Evolutionary conservation across 2,329 filamentous ascomycete genomes (phyloP).

Genomic region (Fusarium sp.): DNA sequence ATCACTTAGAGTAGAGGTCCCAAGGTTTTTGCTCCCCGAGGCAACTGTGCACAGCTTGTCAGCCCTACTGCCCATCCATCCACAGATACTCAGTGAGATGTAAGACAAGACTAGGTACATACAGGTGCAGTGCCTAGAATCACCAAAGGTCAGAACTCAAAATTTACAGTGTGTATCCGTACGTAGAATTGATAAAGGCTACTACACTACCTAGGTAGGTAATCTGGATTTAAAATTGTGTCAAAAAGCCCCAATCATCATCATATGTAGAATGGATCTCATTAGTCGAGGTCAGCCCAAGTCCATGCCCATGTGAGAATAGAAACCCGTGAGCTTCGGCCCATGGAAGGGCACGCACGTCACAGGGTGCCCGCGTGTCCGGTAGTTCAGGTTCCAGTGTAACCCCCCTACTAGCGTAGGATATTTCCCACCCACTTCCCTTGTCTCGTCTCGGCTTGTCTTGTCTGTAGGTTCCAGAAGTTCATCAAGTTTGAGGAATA

Average conservation of each 20-base stretch:
- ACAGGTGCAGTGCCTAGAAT: not conserved
- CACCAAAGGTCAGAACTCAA: not conserved
- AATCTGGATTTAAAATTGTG: not conserved
- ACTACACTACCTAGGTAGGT: not conserved
- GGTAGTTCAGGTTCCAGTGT: constrained; percentile 30
- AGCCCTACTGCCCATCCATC: constrained; percentile 2
- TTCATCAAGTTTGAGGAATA: not conserved
- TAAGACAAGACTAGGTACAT: not conserved
- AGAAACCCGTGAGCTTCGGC: constrained; percentile 4
- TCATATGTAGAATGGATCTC: not conserved
- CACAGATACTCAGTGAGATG: not conserved
- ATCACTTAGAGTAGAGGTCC: not conserved
- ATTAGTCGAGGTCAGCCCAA: not conserved
- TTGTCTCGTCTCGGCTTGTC: not conserved
- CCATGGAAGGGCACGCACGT: constrained; percentile 10
- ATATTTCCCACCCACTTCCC: not conserved
- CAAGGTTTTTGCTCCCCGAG: not conserved
- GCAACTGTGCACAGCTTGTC: not conserved
- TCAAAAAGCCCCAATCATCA: not conserved
- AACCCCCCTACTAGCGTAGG: constrained; percentile 14
- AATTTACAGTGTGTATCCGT: not conserved
- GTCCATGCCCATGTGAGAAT: constrained; percentile 24
- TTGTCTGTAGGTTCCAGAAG: not conserved
- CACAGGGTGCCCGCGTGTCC: constrained; percentile 24
- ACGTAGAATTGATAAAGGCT: not conserved